These are phyloP conservation scores for Ocimum tenuiflorum DNA, from an alignment of 257 asterid species.

Conservation along the genomic window DNA sequence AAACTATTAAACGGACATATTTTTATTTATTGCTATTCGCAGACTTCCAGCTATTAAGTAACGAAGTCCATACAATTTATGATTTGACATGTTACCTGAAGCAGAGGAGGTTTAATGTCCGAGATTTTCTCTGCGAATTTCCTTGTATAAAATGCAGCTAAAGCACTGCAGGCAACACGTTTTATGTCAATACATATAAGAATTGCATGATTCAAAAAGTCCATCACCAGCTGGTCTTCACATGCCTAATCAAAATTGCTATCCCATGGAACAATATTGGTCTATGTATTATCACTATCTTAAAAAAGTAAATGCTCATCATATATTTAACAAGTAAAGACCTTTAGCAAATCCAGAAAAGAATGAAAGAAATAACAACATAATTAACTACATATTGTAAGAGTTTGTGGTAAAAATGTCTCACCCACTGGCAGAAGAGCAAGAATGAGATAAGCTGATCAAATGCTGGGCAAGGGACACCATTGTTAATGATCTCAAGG, in stretches of 20 bases:
- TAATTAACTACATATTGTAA: not conserved
- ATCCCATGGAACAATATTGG: too few species aligned
- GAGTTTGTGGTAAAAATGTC: constrained; percentile 16
- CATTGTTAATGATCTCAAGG: constrained; percentile 90
- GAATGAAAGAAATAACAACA: too few species aligned
- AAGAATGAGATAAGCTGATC: constrained; percentile 72
- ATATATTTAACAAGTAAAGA: not conserved
- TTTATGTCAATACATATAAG: constrained; percentile 15
- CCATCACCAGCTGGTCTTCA: constrained; percentile 10
- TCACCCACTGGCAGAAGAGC: constrained; percentile 80
- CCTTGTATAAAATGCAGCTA: constrained; percentile 91
- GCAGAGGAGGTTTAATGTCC: constrained; percentile 77
- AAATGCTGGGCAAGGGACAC: constrained; percentile 95
- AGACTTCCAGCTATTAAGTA: constrained; percentile 3
- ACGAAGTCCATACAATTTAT: constrained; percentile 19
- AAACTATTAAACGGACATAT: not conserved
- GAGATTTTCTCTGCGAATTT: constrained; percentile 63
- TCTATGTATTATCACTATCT: constrained; percentile 7
- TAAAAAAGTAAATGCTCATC: constrained; percentile 9
- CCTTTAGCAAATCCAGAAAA: constrained; percentile 9
- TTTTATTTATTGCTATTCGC: not conserved
- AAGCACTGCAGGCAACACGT: constrained; percentile 57
- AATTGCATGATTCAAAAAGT: constrained; percentile 12
- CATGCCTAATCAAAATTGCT: constrained; percentile 6
- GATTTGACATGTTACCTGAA: constrained; percentile 56